Evolutionary conservation across 148 eudicot genomes (phyloP).

Genomic region (Silene uniflora): DNA sequence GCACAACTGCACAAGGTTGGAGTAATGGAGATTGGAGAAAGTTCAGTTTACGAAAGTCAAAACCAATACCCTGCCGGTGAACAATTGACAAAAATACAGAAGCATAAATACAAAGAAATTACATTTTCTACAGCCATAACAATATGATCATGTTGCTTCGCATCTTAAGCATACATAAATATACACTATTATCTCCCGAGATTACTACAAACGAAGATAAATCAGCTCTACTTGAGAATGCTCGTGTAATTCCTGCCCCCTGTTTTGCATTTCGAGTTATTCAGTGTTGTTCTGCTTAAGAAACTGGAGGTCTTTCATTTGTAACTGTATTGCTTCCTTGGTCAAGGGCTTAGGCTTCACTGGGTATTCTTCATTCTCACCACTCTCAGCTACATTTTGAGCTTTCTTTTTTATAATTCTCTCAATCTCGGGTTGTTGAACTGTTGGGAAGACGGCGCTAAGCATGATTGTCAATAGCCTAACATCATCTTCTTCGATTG

Average conservation of each 20-base stretch:
- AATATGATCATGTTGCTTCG: not conserved
- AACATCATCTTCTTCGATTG: slow-evolving; percentile 75
- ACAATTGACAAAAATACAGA: not conserved
- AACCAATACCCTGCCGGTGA: not conserved
- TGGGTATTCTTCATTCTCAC: slow-evolving; percentile 39
- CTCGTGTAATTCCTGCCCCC: not conserved
- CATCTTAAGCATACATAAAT: not conserved
- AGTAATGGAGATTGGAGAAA: too few species aligned
- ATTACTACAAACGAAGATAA: not conserved
- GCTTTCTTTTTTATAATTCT: slow-evolving; percentile 58
- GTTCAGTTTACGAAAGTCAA: too few species aligned
- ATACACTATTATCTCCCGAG: slow-evolving; percentile 3
- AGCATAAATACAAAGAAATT: not conserved
- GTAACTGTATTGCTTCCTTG: slow-evolving; percentile 81
- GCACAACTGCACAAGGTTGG: too few species aligned
- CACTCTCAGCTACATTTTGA: slow-evolving; percentile 45
- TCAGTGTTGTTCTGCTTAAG: slow-evolving; percentile 56
- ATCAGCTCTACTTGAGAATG: not conserved
- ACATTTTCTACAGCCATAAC: not conserved
- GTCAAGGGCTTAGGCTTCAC: slow-evolving; percentile 62
- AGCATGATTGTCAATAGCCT: slow-evolving; percentile 53
- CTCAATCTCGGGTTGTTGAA: slow-evolving; percentile 37
- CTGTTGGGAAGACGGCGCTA: slow-evolving; percentile 73
- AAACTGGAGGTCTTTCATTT: slow-evolving; percentile 90
- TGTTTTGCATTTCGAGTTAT: slow-evolving; percentile 19